These are phyloP conservation scores for Ceratobasidium sp. DNA, from an alignment of 1,284 basidiomycete species.

Conservation along the genomic window DNA sequence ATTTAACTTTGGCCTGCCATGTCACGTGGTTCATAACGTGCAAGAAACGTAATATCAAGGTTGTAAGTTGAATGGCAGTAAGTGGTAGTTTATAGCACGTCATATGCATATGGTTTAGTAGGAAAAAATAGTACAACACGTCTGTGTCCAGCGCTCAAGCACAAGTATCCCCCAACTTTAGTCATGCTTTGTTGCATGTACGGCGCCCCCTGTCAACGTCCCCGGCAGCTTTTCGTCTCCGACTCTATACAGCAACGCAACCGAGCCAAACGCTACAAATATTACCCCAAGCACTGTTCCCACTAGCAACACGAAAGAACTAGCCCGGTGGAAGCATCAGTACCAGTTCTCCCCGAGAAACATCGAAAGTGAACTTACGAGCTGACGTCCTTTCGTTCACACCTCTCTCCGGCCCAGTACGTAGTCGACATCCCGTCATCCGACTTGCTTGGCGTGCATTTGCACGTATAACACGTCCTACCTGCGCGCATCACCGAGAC, in stretches of 20 bases:
- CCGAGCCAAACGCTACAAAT: slow-evolving; percentile 68
- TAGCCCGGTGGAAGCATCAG: slow-evolving; percentile 48
- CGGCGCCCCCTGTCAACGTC: slow-evolving; percentile 60
- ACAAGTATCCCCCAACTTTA: neutral
- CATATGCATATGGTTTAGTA: slow-evolving; percentile 15
- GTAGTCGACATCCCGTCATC: slow-evolving; percentile 59
- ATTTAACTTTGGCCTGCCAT: too few relatives aligned
- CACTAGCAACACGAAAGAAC: slow-evolving; percentile 72
- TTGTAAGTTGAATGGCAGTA: too few relatives aligned
- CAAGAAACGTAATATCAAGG: too few relatives aligned
- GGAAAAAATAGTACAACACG: slow-evolving; percentile 32
- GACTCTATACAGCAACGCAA: slow-evolving; percentile 68
- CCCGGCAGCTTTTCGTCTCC: slow-evolving; percentile 70
- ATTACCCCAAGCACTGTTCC: slow-evolving; percentile 70
- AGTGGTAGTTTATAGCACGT: neutral
- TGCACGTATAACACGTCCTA: slow-evolving; percentile 74
- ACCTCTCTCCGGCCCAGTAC: slow-evolving; percentile 73
- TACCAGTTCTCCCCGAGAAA: neutral
- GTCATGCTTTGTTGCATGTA: slow-evolving; percentile 28
- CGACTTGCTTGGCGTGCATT: slow-evolving; percentile 63
- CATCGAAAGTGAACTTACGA: slow-evolving; percentile 59
- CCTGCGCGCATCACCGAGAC: slow-evolving; percentile 61
- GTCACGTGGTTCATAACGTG: too few relatives aligned
- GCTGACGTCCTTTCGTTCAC: slow-evolving; percentile 78
- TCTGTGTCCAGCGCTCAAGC: slow-evolving; percentile 23